phyloP scores from a whole-genome alignment of 495 filamentous ascomycete species.

The Massariosphaeria phaeospora region DNA sequence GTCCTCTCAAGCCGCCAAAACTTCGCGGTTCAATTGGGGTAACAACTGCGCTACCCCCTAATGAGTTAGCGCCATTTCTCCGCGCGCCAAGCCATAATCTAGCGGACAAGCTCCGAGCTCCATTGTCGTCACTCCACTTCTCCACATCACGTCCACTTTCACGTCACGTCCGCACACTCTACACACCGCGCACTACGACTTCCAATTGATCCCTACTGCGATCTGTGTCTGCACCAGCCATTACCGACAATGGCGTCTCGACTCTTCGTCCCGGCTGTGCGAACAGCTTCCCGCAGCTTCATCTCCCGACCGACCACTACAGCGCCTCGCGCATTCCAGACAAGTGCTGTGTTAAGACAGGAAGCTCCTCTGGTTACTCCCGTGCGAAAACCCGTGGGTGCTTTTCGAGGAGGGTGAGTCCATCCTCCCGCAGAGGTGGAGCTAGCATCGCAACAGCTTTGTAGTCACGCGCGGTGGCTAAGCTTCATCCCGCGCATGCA shows the following conservation, averaged over 20 bases:
- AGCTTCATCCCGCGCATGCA: no score
- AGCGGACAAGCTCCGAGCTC: neutral
- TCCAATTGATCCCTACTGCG: neutral
- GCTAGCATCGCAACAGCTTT: no score
- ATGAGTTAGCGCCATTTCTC: neutral
- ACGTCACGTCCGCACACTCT: neutral
- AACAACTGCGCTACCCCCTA: neutral
- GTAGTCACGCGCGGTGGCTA: no score
- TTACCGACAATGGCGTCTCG: slow-evolving; percentile 46
- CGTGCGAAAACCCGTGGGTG: slow-evolving; percentile 75
- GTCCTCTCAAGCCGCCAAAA: no score
- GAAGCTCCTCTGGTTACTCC: slow-evolving; percentile 46
- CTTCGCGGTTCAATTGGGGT: no score
- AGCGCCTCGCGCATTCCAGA: slow-evolving; percentile 25
- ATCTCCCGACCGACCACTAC: slow-evolving; percentile 3
- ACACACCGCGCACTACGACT: neutral
- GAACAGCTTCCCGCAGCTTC: slow-evolving; percentile 20
- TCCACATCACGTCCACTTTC: neutral
- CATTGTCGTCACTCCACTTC: slow-evolving; percentile 2
- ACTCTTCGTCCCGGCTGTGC: slow-evolving; percentile 40
- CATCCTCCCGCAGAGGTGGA: no score
- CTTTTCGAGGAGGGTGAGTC: slow-evolving; percentile 86
- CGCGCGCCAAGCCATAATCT: neutral
- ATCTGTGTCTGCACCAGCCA: neutral
- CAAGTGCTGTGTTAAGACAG: slow-evolving; percentile 15